A percentile compares a stretch with the other conserved stretches of the same genome.
phyloP scores from a whole-genome alignment of 495 filamentous ascomycete species.

The Daldinia bambusicola region DNA sequence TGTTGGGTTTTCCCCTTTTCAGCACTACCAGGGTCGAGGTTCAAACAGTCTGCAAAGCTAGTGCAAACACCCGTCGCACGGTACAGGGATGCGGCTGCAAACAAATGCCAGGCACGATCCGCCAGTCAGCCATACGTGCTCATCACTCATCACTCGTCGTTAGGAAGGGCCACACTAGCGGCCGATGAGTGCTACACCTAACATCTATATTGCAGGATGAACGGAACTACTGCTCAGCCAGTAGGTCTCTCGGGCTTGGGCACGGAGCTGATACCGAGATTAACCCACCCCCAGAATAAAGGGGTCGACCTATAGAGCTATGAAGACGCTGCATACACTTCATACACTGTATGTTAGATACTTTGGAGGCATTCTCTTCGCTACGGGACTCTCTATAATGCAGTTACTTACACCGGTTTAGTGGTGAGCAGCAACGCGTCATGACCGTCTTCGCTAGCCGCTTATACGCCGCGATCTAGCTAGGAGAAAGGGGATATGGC shows the following conservation, averaged over 20 bases:
- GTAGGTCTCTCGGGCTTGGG: conserved; percentile 6
- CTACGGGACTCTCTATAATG: not conserved
- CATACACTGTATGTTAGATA: conserved; percentile 1
- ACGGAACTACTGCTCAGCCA: conserved; percentile 17
- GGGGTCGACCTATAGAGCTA: conserved; percentile 23
- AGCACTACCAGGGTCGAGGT: conserved; percentile 49
- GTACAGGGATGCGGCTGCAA: conserved; percentile 44
- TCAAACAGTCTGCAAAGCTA: conserved; percentile 58
- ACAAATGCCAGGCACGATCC: conserved; percentile 36
- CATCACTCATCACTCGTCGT: not conserved
- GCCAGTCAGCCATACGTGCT: conserved; percentile 23
- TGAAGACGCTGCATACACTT: not conserved
- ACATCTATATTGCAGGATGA: conserved; percentile 26
- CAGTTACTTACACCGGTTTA: not conserved
- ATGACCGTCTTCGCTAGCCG: not conserved
- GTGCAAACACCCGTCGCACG: conserved; percentile 52
- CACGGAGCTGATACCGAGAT: conserved; percentile 17
- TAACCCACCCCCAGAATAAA: conserved; percentile 9
- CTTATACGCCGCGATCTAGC: conserved; percentile 28
- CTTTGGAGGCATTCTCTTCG: conserved; percentile 3
- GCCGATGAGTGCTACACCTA: conserved; percentile 11
- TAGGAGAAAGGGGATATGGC: conserved; percentile 18
- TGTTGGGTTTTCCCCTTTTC: conserved; percentile 22
- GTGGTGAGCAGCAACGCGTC: conserved; percentile 12
- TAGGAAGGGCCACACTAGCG: conserved; percentile 7